phyloP scores from a whole-genome alignment of 495 filamentous ascomycete genomes.

The Hyphodiscus hymeniophilus region DNA sequence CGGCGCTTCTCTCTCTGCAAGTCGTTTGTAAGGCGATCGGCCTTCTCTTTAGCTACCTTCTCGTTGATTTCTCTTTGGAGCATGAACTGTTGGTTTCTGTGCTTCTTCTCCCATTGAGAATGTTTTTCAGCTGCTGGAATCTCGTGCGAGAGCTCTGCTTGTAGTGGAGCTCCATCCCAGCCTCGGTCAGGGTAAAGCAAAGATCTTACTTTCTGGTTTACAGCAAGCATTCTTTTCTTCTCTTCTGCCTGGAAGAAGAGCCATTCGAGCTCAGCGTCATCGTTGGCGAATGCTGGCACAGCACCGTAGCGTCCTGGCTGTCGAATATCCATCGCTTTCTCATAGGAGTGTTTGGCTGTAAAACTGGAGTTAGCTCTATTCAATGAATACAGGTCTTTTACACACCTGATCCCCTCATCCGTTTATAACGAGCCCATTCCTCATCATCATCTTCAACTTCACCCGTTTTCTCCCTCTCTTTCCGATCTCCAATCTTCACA shows the following conservation, averaged over 20 bases:
- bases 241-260: background rate
- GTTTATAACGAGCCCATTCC: conserved; percentile 12
- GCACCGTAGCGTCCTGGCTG: too few species aligned
- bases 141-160: too few species aligned
- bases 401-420: background rate
- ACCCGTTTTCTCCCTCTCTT: conserved; percentile 7
- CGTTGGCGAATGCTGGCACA: background rate
- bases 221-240: too few species aligned
- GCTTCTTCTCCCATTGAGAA: background rate
- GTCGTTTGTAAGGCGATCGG: background rate
- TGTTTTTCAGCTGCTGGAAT: too few species aligned
- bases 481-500: conserved; percentile 11
- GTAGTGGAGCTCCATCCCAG: background rate
- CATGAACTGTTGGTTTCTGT: background rate
- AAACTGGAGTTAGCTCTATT: too few species aligned
- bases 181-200: background rate
- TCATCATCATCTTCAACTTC: conserved; percentile 12
- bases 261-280: conserved; percentile 12
- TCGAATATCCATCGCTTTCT: too few species aligned
- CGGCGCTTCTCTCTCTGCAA: background rate
- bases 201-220: too few species aligned
- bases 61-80: background rate
- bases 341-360: too few species aligned
- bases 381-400: background rate
- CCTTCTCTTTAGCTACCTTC: background rate